A percentile compares a stretch with the other conserved stretches of the same genome.
Evolutionary conservation across 2,329 filamentous ascomycete genomes (phyloP).

Genomic region (Ophiostoma ips): DNA sequence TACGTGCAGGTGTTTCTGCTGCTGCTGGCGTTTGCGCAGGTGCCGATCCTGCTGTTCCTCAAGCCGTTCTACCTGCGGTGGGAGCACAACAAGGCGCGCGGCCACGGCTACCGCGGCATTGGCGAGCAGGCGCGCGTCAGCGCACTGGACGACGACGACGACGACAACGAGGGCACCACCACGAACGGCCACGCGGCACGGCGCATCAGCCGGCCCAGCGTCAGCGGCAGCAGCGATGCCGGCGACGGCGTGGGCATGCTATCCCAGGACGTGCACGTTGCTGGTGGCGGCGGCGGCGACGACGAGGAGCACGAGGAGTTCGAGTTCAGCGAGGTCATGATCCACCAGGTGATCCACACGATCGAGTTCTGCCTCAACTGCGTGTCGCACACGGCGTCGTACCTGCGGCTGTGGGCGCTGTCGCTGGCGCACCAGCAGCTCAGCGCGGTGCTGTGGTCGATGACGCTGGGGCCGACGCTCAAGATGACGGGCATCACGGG

Average conservation of each 20-base stretch:
- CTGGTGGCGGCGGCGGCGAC: slow-evolving; percentile 23
- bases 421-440: slow-evolving; percentile 96
- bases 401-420: slow-evolving; percentile 94
- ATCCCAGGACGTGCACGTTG: slow-evolving; percentile 46
- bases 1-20: slow-evolving; percentile 64
- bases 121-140: slow-evolving; percentile 81
- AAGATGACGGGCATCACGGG: slow-evolving; percentile 50
- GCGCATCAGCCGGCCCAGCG: slow-evolving; percentile 3
- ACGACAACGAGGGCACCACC: slow-evolving; percentile 48
- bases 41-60: slow-evolving; percentile 80
- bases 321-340: slow-evolving; percentile 95
- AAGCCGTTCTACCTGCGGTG: slow-evolving; percentile 92
- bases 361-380: slow-evolving; percentile 99
- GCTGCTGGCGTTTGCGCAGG: slow-evolving; percentile 69
- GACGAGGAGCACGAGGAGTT: slow-evolving; percentile 83
- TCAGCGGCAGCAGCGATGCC: slow-evolving; percentile 43
- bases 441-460: slow-evolving; percentile 87
- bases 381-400: slow-evolving; percentile 96
- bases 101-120: slow-evolving; percentile 81
- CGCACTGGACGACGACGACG: slow-evolving; percentile 74
- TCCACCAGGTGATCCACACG: slow-evolving; percentile 97
- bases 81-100: slow-evolving; percentile 82
- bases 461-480: slow-evolving; percentile 78
- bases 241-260: slow-evolving; percentile 79
- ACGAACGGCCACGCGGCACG: slow-evolving; percentile 32